Percentiles rank a stretch among this genome's conserved stretches.
These are phyloP conservation scores for Phytophthora megakarya DNA, from an alignment of 352 stramenopile species.

Conservation along the genomic window DNA sequence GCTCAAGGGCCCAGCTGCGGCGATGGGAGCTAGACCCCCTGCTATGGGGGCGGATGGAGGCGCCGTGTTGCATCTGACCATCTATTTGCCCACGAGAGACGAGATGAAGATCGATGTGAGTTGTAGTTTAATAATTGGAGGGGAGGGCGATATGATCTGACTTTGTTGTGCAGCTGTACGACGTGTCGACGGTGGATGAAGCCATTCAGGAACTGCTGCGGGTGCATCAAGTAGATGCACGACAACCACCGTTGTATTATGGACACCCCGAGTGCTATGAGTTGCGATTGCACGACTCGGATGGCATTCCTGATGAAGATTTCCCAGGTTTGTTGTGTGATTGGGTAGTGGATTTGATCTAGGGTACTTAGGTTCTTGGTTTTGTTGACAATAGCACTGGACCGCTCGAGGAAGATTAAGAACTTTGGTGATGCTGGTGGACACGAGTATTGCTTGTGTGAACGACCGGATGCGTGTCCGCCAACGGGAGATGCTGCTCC, in stretches of 20 bases:
- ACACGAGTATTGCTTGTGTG: constrained; percentile 88
- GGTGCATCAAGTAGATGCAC: constrained; percentile 65
- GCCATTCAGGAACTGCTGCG: constrained; percentile 85
- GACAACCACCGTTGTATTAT: constrained; percentile 80
- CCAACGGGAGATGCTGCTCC: constrained; percentile 57
- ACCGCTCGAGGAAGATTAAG: constrained; percentile 89
- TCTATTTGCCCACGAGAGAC: constrained; percentile 81
- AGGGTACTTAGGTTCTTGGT: constrained; percentile 14
- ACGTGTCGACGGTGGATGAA: constrained; percentile 87
- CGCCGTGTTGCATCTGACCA: constrained; percentile 80
- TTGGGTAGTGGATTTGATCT: neutral
- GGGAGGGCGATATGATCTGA: neutral
- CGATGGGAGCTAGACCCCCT: constrained; percentile 57
- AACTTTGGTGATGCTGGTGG: constrained; percentile 89
- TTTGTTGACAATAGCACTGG: constrained; percentile 51
- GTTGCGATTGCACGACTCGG: constrained; percentile 79
- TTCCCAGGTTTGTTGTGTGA: constrained; percentile 60
- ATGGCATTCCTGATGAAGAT: constrained; percentile 87
- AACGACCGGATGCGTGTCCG: constrained; percentile 83
- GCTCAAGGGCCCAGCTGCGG: constrained; percentile 58
- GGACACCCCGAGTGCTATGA: constrained; percentile 89
- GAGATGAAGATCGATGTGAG: constrained; percentile 90
- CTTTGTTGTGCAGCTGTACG: constrained; percentile 65
- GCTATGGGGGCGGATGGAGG: constrained; percentile 66
- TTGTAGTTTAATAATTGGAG: constrained; percentile 3